Evolutionary conservation across 208 protist genomes (phyloP), one percentile per base, ranked within the genome.

Genomic region (Leishmania guyanensis): DNA sequence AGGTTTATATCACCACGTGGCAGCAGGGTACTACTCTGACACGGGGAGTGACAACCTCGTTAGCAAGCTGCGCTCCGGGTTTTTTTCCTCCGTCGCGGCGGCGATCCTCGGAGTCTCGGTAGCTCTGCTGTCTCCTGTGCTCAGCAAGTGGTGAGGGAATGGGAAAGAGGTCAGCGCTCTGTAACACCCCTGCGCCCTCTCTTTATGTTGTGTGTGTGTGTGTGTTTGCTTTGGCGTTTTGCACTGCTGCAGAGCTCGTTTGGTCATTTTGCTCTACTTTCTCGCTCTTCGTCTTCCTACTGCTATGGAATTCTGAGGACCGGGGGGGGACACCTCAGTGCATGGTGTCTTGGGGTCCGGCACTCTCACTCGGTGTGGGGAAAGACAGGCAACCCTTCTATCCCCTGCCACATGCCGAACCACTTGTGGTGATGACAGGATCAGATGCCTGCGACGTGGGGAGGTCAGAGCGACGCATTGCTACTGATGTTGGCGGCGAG

Each of bases 71-170:
- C 76, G 60, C 33, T 90, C 86, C 0, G 88, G 88, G 46, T 90
- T 90, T 33, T 89, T 77, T 5, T 87, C 82, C 62, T 60, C 80
- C 2, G 74, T 87, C 22, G 84, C 75, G 36, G 73, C 88, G 2
- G 78, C 77, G 20, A 39, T 87, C 29, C 71, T 89, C 56, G 78
- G 70, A 29, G 29, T 89, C 3, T 8, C 85, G 14, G 78, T 86
- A 17, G 43, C 66, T 16, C 26, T 66, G 16, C 39, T 86, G 39
- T 82, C 77, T 36, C 79, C 75, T 3, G 50, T 86, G 50, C 36
- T 78, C 9, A 75, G 66, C 62, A 80, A 77, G 68, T 33, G 66
- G 29, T 81, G 33, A 75, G 65, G 65, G n/a, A 2, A 14, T 10
- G 17, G 2, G 22, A 26, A 73, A 22, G 46, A 54, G 46, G 69